Percentiles rank a stretch among this genome's conserved stretches.
Conservation (phyloP, 176 grass and related monocot genomes). For the Oryza meyeriana region DNA sequence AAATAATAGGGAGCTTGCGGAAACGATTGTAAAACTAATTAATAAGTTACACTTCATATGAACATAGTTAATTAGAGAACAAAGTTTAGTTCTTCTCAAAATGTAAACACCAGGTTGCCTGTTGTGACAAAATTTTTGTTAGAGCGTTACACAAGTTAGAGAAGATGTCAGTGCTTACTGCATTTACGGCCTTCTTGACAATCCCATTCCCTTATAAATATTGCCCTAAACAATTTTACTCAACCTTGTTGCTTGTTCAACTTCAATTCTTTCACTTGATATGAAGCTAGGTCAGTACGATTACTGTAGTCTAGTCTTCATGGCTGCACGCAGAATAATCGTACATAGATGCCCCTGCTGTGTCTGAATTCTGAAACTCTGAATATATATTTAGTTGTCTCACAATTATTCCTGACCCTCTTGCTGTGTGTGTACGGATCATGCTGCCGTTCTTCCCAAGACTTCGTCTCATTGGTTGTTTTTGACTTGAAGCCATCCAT, state of each 20-base stretch:
- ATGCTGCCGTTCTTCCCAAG: slow-evolving; percentile 17
- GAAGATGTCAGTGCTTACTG: slow-evolving; percentile 25
- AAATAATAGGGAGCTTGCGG: neutral
- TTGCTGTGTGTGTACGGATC: slow-evolving; percentile 19
- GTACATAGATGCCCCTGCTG: neutral
- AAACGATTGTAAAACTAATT: neutral
- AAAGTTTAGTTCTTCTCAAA: neutral
- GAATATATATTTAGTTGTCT: neutral
- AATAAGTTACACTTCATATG: neutral
- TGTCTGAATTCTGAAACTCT: neutral
- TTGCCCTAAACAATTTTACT: neutral
- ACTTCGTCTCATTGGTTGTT: slow-evolving; percentile 31
- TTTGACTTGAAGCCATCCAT: slow-evolving; percentile 33
- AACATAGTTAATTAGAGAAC: neutral
- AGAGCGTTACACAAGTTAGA: neutral
- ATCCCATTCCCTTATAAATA: neutral
- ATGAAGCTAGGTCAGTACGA: neutral
- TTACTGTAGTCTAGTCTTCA: neutral
- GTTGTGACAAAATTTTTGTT: neutral
- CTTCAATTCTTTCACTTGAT: neutral
- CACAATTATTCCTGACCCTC: neutral
- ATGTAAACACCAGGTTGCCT: neutral
- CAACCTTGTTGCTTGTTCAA: slow-evolving; percentile 13
- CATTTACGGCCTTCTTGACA: neutral
- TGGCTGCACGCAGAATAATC: neutral